Evolutionary conservation across 2,329 filamentous ascomycete species (phyloP), one percentile per base, ranked within the genome.

Genomic region (Xylaria digitata): DNA sequence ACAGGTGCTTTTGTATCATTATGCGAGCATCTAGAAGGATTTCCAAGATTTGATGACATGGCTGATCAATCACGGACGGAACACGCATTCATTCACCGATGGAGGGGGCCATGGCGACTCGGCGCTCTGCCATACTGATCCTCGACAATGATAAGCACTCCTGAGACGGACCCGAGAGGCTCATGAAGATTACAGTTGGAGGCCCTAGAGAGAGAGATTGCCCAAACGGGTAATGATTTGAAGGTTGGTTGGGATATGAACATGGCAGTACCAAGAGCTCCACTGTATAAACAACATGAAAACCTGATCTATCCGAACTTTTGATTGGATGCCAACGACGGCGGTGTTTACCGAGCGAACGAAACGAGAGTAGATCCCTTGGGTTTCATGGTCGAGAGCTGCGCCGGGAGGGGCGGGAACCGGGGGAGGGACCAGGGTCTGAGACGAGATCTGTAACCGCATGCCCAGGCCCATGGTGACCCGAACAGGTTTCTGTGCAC

Each of bases 391-490:
- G 66, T 15, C 23, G 8, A 54, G 43, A 61, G 66, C 63, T 59
- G 66, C 37, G 49, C 55, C 70, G 63, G 70, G 66, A 65, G 61
- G 66, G 52, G 59, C 68, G 58, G 63, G 11, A 68, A 63, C 74
- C 68, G 68, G 75, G 52, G 59, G 68, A 56, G 63, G 11, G 67
- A 63, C 74, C 67, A 66, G 75, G 75, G 74, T 72, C 50, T 73
- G 75, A 77, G 74, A 77, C 75, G 69, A 53, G 40, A 72, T 32
- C 72, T 76, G 74, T 72, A 72, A 75, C 74, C 61, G 60, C 23
- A 45, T 7, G n/a, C 17, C 15, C 48, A 30, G 21, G 34, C 19
- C 45, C 46, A 23, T 43, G 32, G 7, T 30, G 46, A 17, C 34
- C 21, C 23, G 15, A 42, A 23, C 34, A 46, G 6, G n/a, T n/a